phyloP scores from a whole-genome alignment of 345 rosid species.

The Arabidopsis suecica region DNA sequence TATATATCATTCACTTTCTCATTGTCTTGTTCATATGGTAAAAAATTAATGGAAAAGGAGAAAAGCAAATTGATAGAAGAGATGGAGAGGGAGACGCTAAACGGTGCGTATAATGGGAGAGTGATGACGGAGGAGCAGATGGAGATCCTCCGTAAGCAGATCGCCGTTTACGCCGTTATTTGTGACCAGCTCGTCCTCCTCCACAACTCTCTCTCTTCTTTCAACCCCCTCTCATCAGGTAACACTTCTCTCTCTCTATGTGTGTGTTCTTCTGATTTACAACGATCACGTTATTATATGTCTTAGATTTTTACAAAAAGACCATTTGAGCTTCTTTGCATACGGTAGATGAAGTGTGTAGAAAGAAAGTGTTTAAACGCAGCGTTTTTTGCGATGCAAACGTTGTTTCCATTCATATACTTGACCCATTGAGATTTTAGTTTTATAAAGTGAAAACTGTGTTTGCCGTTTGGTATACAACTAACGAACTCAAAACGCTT shows the following conservation, averaged over 20 bases:
- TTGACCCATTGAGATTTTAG: neutral
- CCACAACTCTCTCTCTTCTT: conserved; percentile 56
- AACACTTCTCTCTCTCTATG: neutral
- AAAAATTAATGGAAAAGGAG: conserved; percentile 5
- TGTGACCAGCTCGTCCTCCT: conserved; percentile 64
- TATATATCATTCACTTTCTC: conserved; percentile 21
- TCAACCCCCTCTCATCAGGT: conserved; percentile 54
- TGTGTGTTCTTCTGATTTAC: conserved; percentile 3
- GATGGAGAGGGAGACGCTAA: conserved; percentile 47
- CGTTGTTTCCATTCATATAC: conserved; percentile 8
- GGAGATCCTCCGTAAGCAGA: conserved; percentile 73
- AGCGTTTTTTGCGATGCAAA: conserved; percentile 29
- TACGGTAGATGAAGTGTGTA: neutral
- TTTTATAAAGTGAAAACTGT: conserved; percentile 8
- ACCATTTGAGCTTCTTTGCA: conserved; percentile 5
- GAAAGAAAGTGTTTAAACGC: conserved; percentile 21
- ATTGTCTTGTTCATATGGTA: conserved; percentile 31
- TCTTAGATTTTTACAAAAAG: neutral
- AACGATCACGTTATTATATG: conserved; percentile 4
- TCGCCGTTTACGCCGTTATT: conserved; percentile 59
- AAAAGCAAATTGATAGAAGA: conserved; percentile 26
- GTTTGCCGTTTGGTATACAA: conserved; percentile 16
- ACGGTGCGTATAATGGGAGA: conserved; percentile 40
- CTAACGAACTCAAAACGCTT: neutral
- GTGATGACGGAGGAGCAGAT: conserved; percentile 83